Base-by-base conservation (phyloP, 2,329 filamentous ascomycete species). In the Sporothrix curviconia region DNA sequence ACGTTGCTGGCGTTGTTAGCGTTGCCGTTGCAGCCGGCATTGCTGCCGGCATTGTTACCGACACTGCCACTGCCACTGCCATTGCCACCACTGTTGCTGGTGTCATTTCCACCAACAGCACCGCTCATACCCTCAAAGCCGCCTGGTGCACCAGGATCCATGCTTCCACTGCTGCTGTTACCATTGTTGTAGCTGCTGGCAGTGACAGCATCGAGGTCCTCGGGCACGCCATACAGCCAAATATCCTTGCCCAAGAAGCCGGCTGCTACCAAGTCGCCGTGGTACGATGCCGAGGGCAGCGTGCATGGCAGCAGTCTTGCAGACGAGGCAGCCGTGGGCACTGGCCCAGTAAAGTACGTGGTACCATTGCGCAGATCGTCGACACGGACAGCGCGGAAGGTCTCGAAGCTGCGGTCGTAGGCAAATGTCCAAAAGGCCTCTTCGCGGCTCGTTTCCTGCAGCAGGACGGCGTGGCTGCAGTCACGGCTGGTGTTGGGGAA, bases 401-500 rank as follows among this genome's bases (percentile, higher is more conserved):
- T 89, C 69, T 89, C 86, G 58, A 90, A 86, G 60, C 84, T 84
- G 61, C 83, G 77, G 66, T 92, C 88, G 64, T 90, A 92, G 1
- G 87, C 86, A 64, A 92, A 87, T 0, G 88, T 81, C 87, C 87
- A 92, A 60, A 76, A 81, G 25, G 86, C 83, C 68, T 90, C 88
- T 56, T 84, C 81, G 39, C 80, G 73, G 51, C 72, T 75, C 4
- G 79, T 80, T 60, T 83, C 76, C 63, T 83, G 81, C 15, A 92
- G 74, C 46, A 92, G 70, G 1, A 87, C 84, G 19, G 87, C 87
- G 70, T 92, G 87, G 63, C 86, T 90, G 66, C 87, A 91, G 63
- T 89, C 86, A 51, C 84, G 81, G 63, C 85, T 90, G n/a, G 84
- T 86, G 64, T 91, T 89, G 3, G 89, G 89, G 57, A 92, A 92